phyloP scores from a whole-genome alignment of 2,329 filamentous ascomycete genomes.

The Neofusicoccum ribis region DNA sequence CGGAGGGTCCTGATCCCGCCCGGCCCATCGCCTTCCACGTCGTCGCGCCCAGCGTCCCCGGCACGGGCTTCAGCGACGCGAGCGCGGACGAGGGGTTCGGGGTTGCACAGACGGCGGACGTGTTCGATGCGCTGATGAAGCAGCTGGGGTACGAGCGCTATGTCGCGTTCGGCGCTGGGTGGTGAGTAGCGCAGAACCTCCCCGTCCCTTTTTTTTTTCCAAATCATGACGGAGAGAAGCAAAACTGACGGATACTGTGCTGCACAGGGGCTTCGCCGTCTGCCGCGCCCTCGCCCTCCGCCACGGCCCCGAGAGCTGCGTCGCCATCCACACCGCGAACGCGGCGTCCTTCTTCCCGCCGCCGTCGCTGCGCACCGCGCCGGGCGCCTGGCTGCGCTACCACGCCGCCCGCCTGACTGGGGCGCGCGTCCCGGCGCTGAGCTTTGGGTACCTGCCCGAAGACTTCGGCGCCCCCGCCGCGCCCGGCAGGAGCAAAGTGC shows the following conservation, averaged over 20 bases:
- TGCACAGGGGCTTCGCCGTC: slow-evolving; percentile 44
- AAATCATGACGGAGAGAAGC: too few species aligned
- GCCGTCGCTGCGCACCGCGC: slow-evolving; percentile 49
- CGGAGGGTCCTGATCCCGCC: not conserved
- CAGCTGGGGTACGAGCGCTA: slow-evolving; percentile 61
- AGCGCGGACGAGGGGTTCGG: slow-evolving; percentile 53
- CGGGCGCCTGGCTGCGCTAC: slow-evolving; percentile 58
- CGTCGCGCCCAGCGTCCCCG: slow-evolving; percentile 66
- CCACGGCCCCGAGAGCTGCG: slow-evolving; percentile 50
- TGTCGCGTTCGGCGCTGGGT: slow-evolving; percentile 57
- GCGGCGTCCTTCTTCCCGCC: slow-evolving; percentile 49
- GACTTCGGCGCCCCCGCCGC: slow-evolving; percentile 43
- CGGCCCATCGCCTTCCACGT: slow-evolving; percentile 58
- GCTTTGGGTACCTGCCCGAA: slow-evolving; percentile 58
- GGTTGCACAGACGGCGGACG: slow-evolving; percentile 54
- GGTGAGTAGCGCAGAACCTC: slow-evolving; percentile 31
- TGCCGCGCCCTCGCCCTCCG: slow-evolving; percentile 49
- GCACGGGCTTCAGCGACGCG: slow-evolving; percentile 67
- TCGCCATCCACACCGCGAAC: slow-evolving; percentile 62
- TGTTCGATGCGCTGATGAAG: slow-evolving; percentile 62
- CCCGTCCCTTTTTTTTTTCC: not conserved
- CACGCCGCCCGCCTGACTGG: slow-evolving; percentile 48
- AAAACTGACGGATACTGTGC: too few species aligned
- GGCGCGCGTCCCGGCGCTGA: slow-evolving; percentile 44
- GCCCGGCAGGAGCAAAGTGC: not conserved